Evolutionary conservation across 306 rosid species (phyloP).

Genomic region (Quercus cerris): DNA sequence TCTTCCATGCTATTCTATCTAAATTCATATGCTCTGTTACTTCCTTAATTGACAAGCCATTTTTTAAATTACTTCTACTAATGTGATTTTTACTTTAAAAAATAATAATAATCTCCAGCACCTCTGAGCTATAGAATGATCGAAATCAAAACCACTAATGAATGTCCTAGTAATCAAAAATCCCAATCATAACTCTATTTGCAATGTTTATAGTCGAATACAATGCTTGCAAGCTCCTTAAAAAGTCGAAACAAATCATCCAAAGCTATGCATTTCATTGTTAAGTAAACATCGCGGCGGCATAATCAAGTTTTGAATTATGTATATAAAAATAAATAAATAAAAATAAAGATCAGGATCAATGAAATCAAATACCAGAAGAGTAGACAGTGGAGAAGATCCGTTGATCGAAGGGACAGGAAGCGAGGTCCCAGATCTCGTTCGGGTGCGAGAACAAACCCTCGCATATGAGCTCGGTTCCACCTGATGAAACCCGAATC

Average conservation of each 20-base stretch:
- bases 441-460: constrained; percentile 95
- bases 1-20: too few species aligned
- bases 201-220: background rate
- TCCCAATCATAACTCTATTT: background rate
- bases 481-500: constrained; percentile 88
- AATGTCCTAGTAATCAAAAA: background rate
- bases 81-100: too few species aligned
- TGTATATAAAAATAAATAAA: background rate
- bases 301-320: background rate
- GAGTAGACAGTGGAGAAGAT: constrained; percentile 95
- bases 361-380: constrained; percentile 46
- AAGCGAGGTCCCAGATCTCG: constrained; percentile 97
- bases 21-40: too few species aligned
- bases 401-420: constrained; percentile 95
- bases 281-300: background rate
- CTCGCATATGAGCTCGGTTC: constrained; percentile 87
- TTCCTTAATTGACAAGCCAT: too few species aligned
- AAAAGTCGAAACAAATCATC: too few species aligned
- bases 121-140: background rate
- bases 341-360: background rate
- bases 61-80: too few species aligned
- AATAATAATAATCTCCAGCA: background rate
- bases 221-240: background rate
- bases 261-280: background rate
- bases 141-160: background rate